phyloP scores from a whole-genome alignment of 345 rosid species.

The Moricandia arvensis region DNA sequence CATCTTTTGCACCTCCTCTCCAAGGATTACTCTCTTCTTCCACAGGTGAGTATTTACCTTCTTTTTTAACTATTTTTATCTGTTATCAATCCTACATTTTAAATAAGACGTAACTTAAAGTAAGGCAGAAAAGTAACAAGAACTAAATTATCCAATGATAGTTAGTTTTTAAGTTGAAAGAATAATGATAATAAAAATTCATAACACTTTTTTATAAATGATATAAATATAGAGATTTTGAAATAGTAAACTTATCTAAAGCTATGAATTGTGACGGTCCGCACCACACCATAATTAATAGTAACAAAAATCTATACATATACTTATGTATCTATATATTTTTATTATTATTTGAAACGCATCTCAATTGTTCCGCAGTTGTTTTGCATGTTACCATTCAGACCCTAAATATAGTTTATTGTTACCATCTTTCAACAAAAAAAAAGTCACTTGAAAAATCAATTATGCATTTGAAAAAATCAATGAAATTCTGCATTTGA shows the following conservation, averaged over 20 bases:
- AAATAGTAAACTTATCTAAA: background rate
- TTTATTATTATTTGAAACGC: too few species aligned
- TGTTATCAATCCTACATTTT: background rate
- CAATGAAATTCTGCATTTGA: background rate
- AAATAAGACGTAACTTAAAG: background rate
- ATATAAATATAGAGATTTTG: background rate
- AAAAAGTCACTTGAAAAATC: too few species aligned
- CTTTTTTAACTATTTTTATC: background rate
- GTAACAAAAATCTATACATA: too few species aligned
- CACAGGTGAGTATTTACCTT: slow-evolving; percentile 43
- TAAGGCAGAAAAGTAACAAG: background rate
- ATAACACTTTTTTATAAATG: background rate
- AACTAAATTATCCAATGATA: background rate
- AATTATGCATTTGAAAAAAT: background rate
- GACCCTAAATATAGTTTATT: too few species aligned
- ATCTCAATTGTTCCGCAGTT: too few species aligned
- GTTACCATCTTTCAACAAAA: too few species aligned
- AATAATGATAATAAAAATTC: background rate
- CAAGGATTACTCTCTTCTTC: slow-evolving; percentile 36
- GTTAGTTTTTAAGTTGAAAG: background rate
- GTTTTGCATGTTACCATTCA: too few species aligned
- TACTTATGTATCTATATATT: too few species aligned
- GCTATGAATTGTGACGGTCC: too few species aligned
- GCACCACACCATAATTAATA: too few species aligned
- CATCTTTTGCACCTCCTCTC: slow-evolving; percentile 29